Evolutionary conservation across 2,329 filamentous ascomycete species (phyloP).

Genomic region (Hortaea werneckii): DNA sequence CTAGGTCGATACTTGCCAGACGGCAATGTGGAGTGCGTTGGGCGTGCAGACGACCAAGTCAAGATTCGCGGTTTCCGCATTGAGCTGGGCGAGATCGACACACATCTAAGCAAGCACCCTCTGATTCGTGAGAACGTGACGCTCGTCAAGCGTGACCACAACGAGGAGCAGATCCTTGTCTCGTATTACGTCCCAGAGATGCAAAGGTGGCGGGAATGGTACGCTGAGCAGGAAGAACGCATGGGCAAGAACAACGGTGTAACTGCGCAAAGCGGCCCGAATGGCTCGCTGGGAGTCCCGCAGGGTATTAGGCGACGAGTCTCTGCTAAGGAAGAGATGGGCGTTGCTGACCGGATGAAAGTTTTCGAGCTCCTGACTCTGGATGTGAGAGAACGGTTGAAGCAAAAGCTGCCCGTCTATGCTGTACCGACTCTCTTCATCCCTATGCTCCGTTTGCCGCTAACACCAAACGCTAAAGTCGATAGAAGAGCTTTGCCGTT

Average conservation of each 20-base stretch:
- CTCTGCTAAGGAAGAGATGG: conserved; percentile 22
- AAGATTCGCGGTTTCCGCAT: conserved; percentile 96
- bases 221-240: conserved; percentile 32
- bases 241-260: conserved; percentile 4
- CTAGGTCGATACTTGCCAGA: conserved; percentile 63
- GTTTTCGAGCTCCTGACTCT: conserved; percentile 52
- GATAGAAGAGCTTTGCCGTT: conserved; percentile 72
- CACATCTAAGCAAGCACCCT: conserved; percentile 61
- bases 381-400: conserved; percentile 57
- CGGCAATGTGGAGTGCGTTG: conserved; percentile 67
- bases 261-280: neutral
- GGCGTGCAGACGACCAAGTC: conserved; percentile 77
- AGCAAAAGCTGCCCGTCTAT: conserved; percentile 61
- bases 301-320: conserved; percentile 11
- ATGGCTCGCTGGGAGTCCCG: conserved; percentile 3
- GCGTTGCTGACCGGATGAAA: conserved; percentile 35
- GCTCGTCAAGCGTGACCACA: conserved; percentile 68
- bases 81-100: conserved; percentile 88
- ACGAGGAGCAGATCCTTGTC: conserved; percentile 77
- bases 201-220: conserved; percentile 61
- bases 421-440: conserved; percentile 68
- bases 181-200: conserved; percentile 84
- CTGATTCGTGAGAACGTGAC: conserved; percentile 79
- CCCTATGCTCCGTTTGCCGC: conserved; percentile 58
- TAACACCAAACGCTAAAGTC: conserved; percentile 81